These are phyloP conservation scores for Clarireedia sp. DNA, from an alignment of 2,329 filamentous ascomycete genomes.

Conservation along the genomic window DNA sequence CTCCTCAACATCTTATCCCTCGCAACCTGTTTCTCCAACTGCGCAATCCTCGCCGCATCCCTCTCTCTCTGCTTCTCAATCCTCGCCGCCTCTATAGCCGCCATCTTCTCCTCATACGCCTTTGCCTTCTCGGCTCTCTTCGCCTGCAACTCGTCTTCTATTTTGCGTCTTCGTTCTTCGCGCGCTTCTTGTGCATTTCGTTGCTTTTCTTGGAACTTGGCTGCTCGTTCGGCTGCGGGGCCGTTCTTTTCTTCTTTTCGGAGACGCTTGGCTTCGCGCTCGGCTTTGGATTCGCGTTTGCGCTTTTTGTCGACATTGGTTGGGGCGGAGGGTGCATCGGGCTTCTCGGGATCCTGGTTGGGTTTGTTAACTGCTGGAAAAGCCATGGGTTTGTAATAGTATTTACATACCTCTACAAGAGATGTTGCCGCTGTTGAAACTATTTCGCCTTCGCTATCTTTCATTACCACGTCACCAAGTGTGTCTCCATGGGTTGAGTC, in stretches of 20 bases:
- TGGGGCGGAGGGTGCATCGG: background rate
- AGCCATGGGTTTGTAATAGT: background rate
- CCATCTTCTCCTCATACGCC: background rate
- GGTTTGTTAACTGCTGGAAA: background rate
- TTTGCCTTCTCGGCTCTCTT: background rate
- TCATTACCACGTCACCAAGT: background rate
- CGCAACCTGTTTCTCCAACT: background rate
- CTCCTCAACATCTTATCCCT: background rate
- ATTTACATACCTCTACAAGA: background rate
- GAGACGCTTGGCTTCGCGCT: conserved; percentile 3
- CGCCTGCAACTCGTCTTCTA: background rate
- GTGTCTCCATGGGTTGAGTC: background rate
- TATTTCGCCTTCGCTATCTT: background rate
- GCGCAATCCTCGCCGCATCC: background rate
- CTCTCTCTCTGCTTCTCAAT: background rate
- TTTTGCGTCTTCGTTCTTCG: background rate
- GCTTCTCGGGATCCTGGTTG: background rate
- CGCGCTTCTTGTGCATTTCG: background rate
- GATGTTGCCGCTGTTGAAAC: background rate
- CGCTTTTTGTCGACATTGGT: background rate
- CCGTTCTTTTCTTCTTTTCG: conserved; percentile 1
- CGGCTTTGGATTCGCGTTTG: conserved; percentile 2
- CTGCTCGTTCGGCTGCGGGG: background rate
- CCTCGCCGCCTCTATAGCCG: background rate
- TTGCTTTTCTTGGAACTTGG: background rate